Evolutionary conservation across 2,329 filamentous ascomycete genomes (phyloP), one percentile per base, ranked within the genome.

Genomic region (Diplodia sapinea): DNA sequence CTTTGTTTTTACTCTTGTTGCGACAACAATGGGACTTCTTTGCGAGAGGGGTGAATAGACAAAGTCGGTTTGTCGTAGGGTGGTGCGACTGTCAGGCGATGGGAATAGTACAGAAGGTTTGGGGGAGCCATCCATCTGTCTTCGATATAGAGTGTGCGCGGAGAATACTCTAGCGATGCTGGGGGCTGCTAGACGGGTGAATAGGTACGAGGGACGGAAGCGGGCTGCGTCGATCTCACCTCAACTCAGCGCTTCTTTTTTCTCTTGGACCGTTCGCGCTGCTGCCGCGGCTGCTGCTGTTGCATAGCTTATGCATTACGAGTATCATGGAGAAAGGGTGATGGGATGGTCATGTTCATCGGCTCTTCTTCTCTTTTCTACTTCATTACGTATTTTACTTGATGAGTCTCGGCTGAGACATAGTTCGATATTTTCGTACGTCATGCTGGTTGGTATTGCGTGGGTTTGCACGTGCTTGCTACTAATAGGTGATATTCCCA

Each of bases 261-360:
- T 36, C 29, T n/a, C 20, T 47, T 47, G 43, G 43, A 47, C 38
- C 17, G 20, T 17, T 55, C 23, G 9, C 20, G 36, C 38, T 43
- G 33, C 36, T 17, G 17, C 47, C 38, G n/a, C 47, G 51, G 26
- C 47, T 38, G 29, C 47, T 52, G 26, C 47, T 49, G 33, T n/a
- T 38, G 43, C 59, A 52, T 63, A n/a, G 59, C 59, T 52, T 33
- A 63, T 63, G 59, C 59, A 51, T 63, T 63, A 51, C 47, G 59
- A 63, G 59, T 47, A 40, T 23, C 29, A 49, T 61, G 56, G 57
- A 62, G 47, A 63, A 36, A 51, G 59, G 59, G 38, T 26, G 47
- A 51, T 63, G 59, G 47, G 31, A 57, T 50, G 40, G 57, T 50
- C 29, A 63, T 26, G 40, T 26, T 38, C 23, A 26, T 36, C 20